Base-by-base conservation (phyloP, 371 early-diverging fungal species). In the Rhizomucor pusillus region DNA sequence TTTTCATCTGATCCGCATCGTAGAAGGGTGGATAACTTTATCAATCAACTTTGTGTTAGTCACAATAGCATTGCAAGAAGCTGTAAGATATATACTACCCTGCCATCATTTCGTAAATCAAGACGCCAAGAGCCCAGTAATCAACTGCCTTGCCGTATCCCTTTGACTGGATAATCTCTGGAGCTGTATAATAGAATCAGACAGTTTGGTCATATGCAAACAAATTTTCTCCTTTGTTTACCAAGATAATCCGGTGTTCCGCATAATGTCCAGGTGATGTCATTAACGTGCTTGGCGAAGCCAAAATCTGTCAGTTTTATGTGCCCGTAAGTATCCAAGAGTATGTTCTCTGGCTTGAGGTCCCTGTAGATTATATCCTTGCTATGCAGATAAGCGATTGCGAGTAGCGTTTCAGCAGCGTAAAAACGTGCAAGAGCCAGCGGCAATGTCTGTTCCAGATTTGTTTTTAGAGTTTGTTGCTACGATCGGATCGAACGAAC, bases 231-330 rank as follows among this genome's bases (percentile, higher is more conserved):
- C 19, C 7, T 18, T 52, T 10, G 54, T 35, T 52, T 56, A 66
- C 66, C 62, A 20, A 91, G 62, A 62, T 98, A 99, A 71, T 97
- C 98, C 11, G 98, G 99, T 14, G 99, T 98, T 14, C 99, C 99
- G 66, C 98, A 98, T 33, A 95, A 68, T 12, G 92, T 93, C 90
- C 90, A 90, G 24, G 67, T 70, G 5, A 47, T 69, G 54, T 81
- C 83, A 14, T 69, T 57, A n/a, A 90, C 82, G 23, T 69, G 63
- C 60, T 97, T 98, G 24, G 99, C 95, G 82, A 99, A 98, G 1
- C 99, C 99, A 81, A 99, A 99, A 74, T 99, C 99, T 3, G 97
- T 90, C 37, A 99, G 86, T 70, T 97, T 97, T 68, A 99, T 84
- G 66, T 99, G 95, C 0, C 99, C 99, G 34, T 75, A 57, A 12